Evolutionary conservation across 257 asterid species (phyloP).

Genomic region (Solanum virginianum): DNA sequence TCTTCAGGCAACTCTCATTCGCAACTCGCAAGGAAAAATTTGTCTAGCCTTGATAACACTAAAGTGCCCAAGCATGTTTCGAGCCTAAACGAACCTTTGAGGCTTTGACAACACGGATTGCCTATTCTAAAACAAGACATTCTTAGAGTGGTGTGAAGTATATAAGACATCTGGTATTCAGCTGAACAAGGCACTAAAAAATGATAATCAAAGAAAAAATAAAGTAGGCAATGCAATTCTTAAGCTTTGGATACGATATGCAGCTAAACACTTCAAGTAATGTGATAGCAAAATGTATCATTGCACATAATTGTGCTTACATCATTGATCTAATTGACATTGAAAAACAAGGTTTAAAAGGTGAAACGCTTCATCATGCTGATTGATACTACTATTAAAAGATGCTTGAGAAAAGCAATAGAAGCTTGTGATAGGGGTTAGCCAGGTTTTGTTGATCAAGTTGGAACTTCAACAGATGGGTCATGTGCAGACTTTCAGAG

Average conservation of each 20-base stretch:
- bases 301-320: not conserved
- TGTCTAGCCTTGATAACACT: not conserved
- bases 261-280: not conserved
- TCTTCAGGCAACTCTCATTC: not conserved
- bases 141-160: not conserved
- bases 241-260: not conserved
- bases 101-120: not conserved
- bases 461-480: not conserved
- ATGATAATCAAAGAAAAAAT: not conserved
- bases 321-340: not conserved
- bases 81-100: not conserved
- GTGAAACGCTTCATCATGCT: not conserved
- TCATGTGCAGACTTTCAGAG: not conserved
- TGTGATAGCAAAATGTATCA: not conserved
- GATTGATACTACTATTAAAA: not conserved
- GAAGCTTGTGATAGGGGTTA: not conserved
- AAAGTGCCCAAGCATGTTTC: not conserved
- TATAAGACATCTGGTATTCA: not conserved
- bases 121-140: not conserved
- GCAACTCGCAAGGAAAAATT: not conserved
- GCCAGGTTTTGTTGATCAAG: not conserved
- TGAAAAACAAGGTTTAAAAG: not conserved
- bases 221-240: not conserved
- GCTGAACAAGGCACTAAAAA: not conserved
- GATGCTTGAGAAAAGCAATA: conserved; percentile 12